Percentiles rank a stretch among this genome's conserved stretches.
These are phyloP conservation scores for Astrothelium macrocarpum DNA, from an alignment of 495 filamentous ascomycete species.

Conservation along the genomic window DNA sequence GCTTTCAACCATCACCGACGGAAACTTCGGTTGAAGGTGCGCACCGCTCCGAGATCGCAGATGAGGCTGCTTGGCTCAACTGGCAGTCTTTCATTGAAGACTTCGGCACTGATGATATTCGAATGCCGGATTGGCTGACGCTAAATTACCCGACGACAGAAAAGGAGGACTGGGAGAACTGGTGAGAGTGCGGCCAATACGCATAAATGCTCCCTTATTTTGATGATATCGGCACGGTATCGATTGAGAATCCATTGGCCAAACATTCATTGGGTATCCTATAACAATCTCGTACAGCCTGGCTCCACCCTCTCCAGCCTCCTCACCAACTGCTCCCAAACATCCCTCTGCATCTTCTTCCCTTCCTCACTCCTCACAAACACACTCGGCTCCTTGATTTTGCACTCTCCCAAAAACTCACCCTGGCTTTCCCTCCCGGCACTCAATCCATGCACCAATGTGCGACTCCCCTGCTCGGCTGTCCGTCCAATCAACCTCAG, in stretches of 20 bases:
- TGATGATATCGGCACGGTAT: background rate
- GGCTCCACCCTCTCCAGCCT: conserved; percentile 20
- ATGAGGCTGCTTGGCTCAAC: background rate
- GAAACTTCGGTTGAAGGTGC: background rate
- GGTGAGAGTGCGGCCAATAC: background rate
- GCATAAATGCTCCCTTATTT: background rate
- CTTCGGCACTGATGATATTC: background rate
- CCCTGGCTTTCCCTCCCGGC: conserved; percentile 29
- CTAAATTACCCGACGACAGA: background rate
- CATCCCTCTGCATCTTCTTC: conserved; percentile 12
- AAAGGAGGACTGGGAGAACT: background rate
- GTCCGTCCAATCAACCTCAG: conserved; percentile 24
- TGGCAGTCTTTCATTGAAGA: background rate
- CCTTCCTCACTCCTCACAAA: conserved; percentile 21
- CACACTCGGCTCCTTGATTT: conserved; percentile 10
- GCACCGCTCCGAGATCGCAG: background rate
- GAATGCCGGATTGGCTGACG: background rate
- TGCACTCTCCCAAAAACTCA: conserved; percentile 22
- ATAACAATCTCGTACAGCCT: conserved; percentile 12
- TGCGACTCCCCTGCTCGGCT: conserved; percentile 32
- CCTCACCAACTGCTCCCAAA: conserved; percentile 21
- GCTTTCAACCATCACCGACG: background rate
- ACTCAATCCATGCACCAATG: conserved; percentile 30
- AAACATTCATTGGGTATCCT: background rate
- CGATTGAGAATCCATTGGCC: background rate